Evolutionary conservation across 495 filamentous ascomycete genomes (phyloP), one percentile per base, ranked within the genome.

Genomic region (Ascobolus immersus): DNA sequence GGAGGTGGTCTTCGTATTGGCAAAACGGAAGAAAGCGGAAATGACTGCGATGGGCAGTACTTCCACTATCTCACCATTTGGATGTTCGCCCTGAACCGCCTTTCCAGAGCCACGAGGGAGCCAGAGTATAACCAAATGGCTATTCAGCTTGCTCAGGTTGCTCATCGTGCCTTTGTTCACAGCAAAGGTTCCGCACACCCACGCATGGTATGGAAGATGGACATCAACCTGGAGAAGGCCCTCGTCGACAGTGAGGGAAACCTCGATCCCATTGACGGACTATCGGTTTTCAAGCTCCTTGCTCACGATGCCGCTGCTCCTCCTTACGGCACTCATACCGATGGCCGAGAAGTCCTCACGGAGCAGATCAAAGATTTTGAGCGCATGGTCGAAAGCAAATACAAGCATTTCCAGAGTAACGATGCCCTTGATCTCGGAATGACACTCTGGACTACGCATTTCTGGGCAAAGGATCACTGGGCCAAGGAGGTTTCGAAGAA

Each of bases 21-120:
- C 4, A 74, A 73, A 46, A 34, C 53, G 4, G 53, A 60, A 17
- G 64, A 50, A 0, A 34, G 32, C 9, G 69, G 67, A 0, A 38
- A 52, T 1, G 70, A 74, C 32, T 52, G 59, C 15, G 71, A 74
- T 45, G 69, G 69, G 2, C 67, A 72, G 43, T 74, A 74, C 31
- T 67, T 72, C 35, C 69, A 74, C 38, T 75, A 72, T 41, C 49
- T 74, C 6, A 73, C 69, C 0, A 43, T 75, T 2, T 75, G 70
- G 70, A 72, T 73, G 69, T 75, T 73, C 40, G 70, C 67, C 0
- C 51, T 74, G 4, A 72, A 73, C 47, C 57, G 69, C 3, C 53
- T 71, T 25, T 51, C 61, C 0, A 28, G 60, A 8, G 69, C 64
- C 8, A 58, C 57, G 4, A 53, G 55, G 0, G 59, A 71, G 21